Base-by-base conservation (phyloP, 768 basidiomycete genomes). In the Amanita molliuscula region DNA sequence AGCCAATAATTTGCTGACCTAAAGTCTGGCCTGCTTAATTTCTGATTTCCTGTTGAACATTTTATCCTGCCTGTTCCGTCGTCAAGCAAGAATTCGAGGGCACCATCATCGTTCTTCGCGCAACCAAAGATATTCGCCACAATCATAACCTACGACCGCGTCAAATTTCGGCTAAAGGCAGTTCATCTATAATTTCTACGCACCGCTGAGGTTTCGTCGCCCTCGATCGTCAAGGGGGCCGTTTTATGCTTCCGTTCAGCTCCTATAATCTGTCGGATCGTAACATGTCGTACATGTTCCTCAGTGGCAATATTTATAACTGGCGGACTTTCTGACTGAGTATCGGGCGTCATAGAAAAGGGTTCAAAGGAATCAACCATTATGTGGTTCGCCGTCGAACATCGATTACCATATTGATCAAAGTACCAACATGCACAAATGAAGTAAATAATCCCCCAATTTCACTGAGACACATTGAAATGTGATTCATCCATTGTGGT, bases 401-500 rank as follows among this genome's bases (percentile, higher is more conserved):
- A 16, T 53, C 11, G 41, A n/a, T 53, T 41, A 7, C 31, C 52
- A 34, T 50, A 48, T 46, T 37, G 29, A 29, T 44, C 34, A 47
- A 35, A 26, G 41, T 34, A 48, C 34, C 48, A 40, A 52, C 35
- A 50, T 25, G 21, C 38, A 40, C 38, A 35, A 6, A 15, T 10
- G n/a, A 43, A 18, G n/a, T 21, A 15, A 3, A 7, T 23, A 43
- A 43, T n/a, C n/a, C 18, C 40, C 18, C 44, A 29, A 52, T 18
- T 31, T 62, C 58, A 73, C 45, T 60, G 57, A n/a, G 78, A 78
- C n/a, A 52, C 51, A 3, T 46, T 46, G 11, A 45, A 41, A 46
- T 46, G 36, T 16, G 15, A 28, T 29, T 43, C 51, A 34, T 52
- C 51, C 18, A 45, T 15, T 25, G 44, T 89, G 48, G 78, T 84